A percentile compares a stretch with the other conserved stretches of the same genome.
Evolutionary conservation across 306 rosid genomes (phyloP).

Genomic region (Adenanthera pavonina): DNA sequence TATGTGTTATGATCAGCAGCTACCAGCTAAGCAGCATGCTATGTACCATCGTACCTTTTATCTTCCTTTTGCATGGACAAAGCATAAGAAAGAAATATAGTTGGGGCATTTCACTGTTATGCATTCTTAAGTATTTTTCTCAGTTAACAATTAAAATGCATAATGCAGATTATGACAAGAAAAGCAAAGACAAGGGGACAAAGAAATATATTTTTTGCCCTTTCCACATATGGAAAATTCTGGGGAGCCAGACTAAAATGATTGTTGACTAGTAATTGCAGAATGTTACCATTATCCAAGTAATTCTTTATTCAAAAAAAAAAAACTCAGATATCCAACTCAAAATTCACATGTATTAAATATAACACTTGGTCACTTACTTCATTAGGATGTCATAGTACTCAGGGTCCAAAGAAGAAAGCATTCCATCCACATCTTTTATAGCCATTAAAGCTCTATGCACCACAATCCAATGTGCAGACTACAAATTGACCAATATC

Average conservation of each 20-base stretch:
- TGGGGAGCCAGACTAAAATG: conserved; percentile 20
- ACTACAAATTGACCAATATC: conserved; percentile 50
- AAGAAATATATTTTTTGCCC: conserved; percentile 1
- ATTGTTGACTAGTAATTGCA: conserved; percentile 6
- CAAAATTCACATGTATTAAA: conserved; percentile 14
- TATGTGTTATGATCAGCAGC: not conserved
- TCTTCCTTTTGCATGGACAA: not conserved
- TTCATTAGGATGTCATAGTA: conserved; percentile 96
- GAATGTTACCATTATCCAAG: not conserved
- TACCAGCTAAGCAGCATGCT: not conserved
- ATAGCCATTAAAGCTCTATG: conserved; percentile 98
- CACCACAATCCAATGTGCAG: conserved; percentile 94
- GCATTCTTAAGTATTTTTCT: conserved; percentile 12
- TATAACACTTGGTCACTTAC: conserved; percentile 50
- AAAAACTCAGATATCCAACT: not conserved
- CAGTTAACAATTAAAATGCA: not conserved
- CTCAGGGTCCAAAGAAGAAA: conserved; percentile 96
- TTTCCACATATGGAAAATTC: conserved; percentile 8
- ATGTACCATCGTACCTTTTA: not conserved
- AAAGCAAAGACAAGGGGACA: not conserved
- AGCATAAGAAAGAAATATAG: not conserved
- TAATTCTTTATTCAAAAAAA: not conserved
- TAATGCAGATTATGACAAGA: not conserved
- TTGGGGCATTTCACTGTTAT: not conserved
- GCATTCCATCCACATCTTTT: conserved; percentile 92